Evolutionary conservation across 148 eudicot genomes (phyloP).

Genomic region (Mesembryanthemum crystallinum): DNA sequence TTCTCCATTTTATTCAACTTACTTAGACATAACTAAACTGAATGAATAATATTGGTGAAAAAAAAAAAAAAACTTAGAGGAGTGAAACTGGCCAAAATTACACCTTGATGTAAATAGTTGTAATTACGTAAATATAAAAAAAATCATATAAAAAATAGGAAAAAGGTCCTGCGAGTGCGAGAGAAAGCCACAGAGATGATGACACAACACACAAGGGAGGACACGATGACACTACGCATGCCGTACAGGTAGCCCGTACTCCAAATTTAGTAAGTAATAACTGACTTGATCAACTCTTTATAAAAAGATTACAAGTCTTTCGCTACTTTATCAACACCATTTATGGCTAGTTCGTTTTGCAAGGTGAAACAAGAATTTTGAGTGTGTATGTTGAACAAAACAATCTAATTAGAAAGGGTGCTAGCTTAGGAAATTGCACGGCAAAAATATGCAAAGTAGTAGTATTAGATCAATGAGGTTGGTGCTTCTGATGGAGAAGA

Average conservation of each 20-base stretch:
- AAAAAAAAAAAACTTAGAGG: no score
- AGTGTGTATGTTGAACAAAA: neutral
- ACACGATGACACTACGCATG: constrained; percentile 6
- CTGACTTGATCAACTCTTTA: neutral
- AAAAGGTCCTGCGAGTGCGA: neutral
- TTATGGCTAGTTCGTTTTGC: no score
- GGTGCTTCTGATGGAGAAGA: constrained; percentile 14
- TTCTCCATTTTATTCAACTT: no score
- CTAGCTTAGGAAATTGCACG: neutral
- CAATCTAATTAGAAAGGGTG: neutral
- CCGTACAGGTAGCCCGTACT: neutral
- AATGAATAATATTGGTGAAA: no score
- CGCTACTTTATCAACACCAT: neutral
- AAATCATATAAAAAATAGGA: neutral
- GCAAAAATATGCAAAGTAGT: neutral
- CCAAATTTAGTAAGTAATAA: neutral
- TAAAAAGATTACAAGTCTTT: neutral
- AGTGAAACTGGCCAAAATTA: no score
- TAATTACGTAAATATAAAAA: no score
- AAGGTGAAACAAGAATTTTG: no score
- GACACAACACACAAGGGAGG: neutral
- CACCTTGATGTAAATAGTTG: no score
- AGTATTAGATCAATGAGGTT: constrained; percentile 14
- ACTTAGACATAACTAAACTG: no score
- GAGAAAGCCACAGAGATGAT: neutral